A percentile compares a stretch with the other conserved stretches of the same genome.
Evolutionary conservation across 2,329 filamentous ascomycete genomes (phyloP).

Genomic region (Tolypocladium album): DNA sequence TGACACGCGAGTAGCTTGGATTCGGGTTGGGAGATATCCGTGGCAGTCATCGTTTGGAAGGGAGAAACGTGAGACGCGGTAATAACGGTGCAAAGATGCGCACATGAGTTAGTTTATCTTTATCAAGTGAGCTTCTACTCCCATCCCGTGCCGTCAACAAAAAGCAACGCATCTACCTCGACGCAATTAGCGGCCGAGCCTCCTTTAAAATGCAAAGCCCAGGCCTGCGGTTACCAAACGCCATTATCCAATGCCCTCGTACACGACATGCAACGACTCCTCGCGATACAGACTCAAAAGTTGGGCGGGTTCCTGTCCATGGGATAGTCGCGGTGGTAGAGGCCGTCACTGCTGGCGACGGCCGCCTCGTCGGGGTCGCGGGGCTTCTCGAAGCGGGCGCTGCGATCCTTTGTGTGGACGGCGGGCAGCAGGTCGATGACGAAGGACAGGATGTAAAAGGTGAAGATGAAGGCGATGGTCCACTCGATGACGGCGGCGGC

Average conservation of each 20-base stretch:
- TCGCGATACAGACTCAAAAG: neutral
- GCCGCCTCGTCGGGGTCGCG: constrained; percentile 12
- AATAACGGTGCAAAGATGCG: neutral
- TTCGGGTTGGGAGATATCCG: neutral
- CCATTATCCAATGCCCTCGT: neutral
- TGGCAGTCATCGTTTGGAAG: neutral
- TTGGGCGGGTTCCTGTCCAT: constrained; percentile 10
- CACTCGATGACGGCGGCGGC: constrained; percentile 69
- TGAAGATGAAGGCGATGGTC: constrained; percentile 73
- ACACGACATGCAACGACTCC: neutral
- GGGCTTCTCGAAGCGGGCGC: constrained; percentile 18
- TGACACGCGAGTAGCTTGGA: neutral
- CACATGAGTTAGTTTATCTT: neutral
- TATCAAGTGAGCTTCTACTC: neutral
- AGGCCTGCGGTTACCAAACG: neutral
- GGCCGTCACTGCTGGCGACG: neutral
- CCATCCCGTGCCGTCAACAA: neutral
- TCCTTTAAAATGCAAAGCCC: neutral
- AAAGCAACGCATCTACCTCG: neutral
- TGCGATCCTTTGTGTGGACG: constrained; percentile 40
- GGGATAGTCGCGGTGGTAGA: constrained; percentile 9
- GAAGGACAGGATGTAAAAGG: constrained; percentile 80
- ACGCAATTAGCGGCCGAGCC: neutral
- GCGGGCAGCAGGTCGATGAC: constrained; percentile 79
- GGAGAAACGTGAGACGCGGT: neutral